Conservation (phyloP, 805 yeast species). For the Candida berthetii region DNA sequence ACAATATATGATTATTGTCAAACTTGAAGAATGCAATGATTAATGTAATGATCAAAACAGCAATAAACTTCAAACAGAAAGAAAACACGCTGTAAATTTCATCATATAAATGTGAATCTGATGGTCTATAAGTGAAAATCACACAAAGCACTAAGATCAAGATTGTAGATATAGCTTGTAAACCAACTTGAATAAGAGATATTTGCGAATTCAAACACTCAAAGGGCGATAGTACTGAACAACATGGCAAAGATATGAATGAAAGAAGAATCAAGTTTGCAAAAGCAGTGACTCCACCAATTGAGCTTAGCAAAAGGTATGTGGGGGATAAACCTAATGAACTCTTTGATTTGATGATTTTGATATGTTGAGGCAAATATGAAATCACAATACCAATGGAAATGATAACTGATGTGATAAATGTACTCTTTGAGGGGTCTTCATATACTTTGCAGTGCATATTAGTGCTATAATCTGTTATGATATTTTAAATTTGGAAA, state of each 20-base stretch:
- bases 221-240: conserved; percentile 38
- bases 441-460: conserved; percentile 11
- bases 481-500: too few species aligned
- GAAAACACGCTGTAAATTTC: conserved; percentile 35
- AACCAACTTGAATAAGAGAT: conserved; percentile 59
- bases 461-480: too few species aligned
- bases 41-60: conserved; percentile 24
- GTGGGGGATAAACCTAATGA: conserved; percentile 77
- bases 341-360: conserved; percentile 49
- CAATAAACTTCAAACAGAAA: conserved; percentile 31
- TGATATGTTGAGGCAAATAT: conserved; percentile 69
- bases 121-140: conserved; percentile 35
- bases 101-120: conserved; percentile 36
- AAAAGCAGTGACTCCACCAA: conserved; percentile 62
- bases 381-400: conserved; percentile 65
- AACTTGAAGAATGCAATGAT: conserved; percentile 23
- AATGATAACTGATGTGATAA: conserved; percentile 43
- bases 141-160: conserved; percentile 52
- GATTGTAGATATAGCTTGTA: conserved; percentile 55
- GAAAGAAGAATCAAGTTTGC: conserved; percentile 62
- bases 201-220: conserved; percentile 64
- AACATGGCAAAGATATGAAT: conserved; percentile 56
- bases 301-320: conserved; percentile 63
- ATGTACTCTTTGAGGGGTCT: conserved; percentile 44
- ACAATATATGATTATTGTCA: conserved; percentile 13